Evolutionary conservation across 176 grass and related monocot genomes (phyloP).

Genomic region (Oryza longistaminata): DNA sequence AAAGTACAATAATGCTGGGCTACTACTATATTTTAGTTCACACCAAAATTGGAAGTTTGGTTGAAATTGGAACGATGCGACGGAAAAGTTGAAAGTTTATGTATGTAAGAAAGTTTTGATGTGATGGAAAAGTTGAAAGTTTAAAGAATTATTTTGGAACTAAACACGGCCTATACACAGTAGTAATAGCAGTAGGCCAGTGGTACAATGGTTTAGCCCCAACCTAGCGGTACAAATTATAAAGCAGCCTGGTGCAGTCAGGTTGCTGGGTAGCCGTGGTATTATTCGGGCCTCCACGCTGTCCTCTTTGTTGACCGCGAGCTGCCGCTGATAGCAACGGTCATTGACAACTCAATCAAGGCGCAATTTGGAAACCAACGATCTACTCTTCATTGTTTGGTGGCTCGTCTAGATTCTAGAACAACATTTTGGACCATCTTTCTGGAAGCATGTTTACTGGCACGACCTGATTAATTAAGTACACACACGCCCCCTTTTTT

Average conservation of each 20-base stretch:
- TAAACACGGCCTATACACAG: too few species aligned
- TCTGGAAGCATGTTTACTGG: constrained; percentile 35
- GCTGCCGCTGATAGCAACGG: constrained; percentile 37
- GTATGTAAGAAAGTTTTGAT: too few species aligned
- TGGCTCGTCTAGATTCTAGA: constrained; percentile 26
- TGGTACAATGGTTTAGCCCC: neutral
- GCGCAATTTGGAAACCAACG: constrained; percentile 19
- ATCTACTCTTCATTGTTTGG: constrained; percentile 37
- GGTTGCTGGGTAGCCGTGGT: constrained; percentile 21
- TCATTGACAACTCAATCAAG: constrained; percentile 20
- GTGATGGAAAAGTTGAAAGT: too few species aligned
- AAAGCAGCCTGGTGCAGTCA: neutral
- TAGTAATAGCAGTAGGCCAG: too few species aligned
- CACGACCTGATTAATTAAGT: neutral
- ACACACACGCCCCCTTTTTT: neutral
- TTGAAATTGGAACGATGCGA: too few species aligned
- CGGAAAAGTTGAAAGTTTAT: too few species aligned
- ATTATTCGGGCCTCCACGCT: neutral
- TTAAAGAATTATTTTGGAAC: too few species aligned
- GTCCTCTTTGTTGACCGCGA: constrained; percentile 36
- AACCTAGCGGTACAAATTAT: neutral
- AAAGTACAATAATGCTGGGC: too few species aligned
- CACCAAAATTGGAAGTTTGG: too few species aligned
- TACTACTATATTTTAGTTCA: too few species aligned
- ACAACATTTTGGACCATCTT: constrained; percentile 36